Evolutionary conservation across 2,329 filamentous ascomycete species (phyloP), one percentile per base, ranked within the genome.

Genomic region (Aspergillus quadricinctus): DNA sequence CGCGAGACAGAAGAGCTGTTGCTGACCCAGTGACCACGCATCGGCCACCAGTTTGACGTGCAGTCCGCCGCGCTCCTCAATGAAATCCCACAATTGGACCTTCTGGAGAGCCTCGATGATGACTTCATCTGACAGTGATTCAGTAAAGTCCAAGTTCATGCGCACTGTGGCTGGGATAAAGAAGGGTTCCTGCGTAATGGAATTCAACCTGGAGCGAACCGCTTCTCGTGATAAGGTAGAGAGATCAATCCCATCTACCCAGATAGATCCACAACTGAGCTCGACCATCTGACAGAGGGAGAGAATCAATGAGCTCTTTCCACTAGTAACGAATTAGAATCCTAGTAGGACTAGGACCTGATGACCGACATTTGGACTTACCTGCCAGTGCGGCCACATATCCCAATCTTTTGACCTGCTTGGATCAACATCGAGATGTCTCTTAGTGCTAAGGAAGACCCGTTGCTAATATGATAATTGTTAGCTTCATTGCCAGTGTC

Each of bases 1-100:
- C 0, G 80, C 78, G 0, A 83, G 66, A 43, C 74, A 77, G 51
- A 82, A 78, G 0, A 83, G 68, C 64, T 83, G 81, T 48, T 72
- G 72, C 64, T 84, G 77, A 0, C 81, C 80, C 48, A 79, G 75
- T 0, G 77, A 80, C 4, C 79, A 63, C 1, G 64, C 61, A 1
- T 74, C 59, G 2, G 67, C 61, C 1, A 62, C 57, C 35, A 80
- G 62, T 1, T 70, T 64, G 0, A 62, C 65, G n/a, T 75, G 66
- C 0, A 81, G 62, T 0, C 75, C 77, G 1, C 75, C 76, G 1
- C 65, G 63, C 0, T 64, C 55, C 1, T 74, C 67, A 11, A 82
- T 66, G 0, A 69, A 64, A 1, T 71, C 61, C 71, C 74, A 77
- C 0, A 83, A 66, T 17, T 77, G 72, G 0, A 82, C 78, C 52